Percentiles rank a stretch among this genome's conserved stretches.
These are phyloP conservation scores for Ascochyta pisi DNA, from an alignment of 2,329 filamentous ascomycete species.

Conservation along the genomic window DNA sequence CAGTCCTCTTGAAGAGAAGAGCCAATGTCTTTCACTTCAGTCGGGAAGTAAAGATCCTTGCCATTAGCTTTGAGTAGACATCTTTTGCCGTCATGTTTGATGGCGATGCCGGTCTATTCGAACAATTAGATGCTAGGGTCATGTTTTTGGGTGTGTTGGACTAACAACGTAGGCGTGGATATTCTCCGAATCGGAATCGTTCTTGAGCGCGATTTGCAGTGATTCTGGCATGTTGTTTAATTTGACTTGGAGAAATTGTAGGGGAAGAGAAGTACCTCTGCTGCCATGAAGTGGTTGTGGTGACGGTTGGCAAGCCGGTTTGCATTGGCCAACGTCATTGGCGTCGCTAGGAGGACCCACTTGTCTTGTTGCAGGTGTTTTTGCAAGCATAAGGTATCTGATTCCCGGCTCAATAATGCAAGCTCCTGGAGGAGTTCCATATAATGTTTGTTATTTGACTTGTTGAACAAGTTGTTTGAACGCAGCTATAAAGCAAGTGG, in stretches of 20 bases:
- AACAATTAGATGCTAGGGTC: too few species aligned
- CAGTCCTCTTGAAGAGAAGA: conserved; percentile 14
- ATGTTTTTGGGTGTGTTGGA: not conserved
- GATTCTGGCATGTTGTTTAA: conserved; percentile 14
- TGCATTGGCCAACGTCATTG: conserved; percentile 17
- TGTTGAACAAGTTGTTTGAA: too few species aligned
- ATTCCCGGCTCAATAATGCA: too few species aligned
- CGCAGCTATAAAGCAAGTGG: conserved; percentile 3
- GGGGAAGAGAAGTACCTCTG: not conserved
- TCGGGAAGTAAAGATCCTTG: conserved; percentile 13
- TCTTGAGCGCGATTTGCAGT: conserved; percentile 15
- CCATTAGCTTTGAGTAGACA: conserved; percentile 14
- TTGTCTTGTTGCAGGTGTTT: conserved; percentile 2
- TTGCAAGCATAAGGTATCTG: not conserved
- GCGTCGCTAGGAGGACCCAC: conserved; percentile 15
- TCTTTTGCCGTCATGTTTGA: conserved; percentile 13
- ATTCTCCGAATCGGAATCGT: conserved; percentile 11
- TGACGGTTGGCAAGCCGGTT: conserved; percentile 13
- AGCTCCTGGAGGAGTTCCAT: too few species aligned
- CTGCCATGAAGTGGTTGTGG: not conserved
- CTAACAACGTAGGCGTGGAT: conserved; percentile 15
- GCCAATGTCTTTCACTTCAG: conserved; percentile 17
- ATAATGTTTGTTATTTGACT: too few species aligned
- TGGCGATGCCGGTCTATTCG: conserved; percentile 10
- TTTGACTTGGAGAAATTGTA: not conserved